Percentiles rank a stretch among this genome's conserved stretches.
phyloP scores from a whole-genome alignment of 73 alveolate genomes.

The Diophrys appendiculata region DNA sequence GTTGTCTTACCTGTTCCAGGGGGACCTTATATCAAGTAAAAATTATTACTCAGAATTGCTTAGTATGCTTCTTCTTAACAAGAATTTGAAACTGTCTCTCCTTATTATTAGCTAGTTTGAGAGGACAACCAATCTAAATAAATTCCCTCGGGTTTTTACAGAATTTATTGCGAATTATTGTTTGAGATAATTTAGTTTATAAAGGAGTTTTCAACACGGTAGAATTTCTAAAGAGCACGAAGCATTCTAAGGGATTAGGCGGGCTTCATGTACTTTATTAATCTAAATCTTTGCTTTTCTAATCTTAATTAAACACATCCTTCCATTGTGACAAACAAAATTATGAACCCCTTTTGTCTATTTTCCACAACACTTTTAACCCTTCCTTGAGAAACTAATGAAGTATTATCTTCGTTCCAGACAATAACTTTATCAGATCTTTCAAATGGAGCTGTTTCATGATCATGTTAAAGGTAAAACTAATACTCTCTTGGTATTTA shows the following conservation, averaged over 20 bases:
- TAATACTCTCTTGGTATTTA: too few species aligned
- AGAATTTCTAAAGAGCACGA: neutral
- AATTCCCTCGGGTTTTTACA: neutral
- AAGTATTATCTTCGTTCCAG: neutral
- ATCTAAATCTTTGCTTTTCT: neutral
- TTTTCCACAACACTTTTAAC: too few species aligned
- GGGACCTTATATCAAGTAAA: slow-evolving; percentile 97
- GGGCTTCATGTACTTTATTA: neutral
- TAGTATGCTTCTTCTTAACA: neutral
- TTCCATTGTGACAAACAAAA: too few species aligned
- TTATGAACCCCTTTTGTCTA: too few species aligned
- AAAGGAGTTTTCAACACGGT: neutral
- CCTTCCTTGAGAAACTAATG: neutral
- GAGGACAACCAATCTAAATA: neutral
- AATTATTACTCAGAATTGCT: neutral
- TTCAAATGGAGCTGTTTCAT: neutral
- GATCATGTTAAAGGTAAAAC: neutral
- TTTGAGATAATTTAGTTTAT: too few species aligned
- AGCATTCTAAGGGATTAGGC: neutral
- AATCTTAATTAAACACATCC: too few species aligned
- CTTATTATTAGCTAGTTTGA: too few species aligned
- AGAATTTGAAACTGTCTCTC: too few species aligned
- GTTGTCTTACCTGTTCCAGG: slow-evolving; percentile 99
- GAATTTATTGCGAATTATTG: neutral
- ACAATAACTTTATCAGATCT: neutral